Percentiles rank a stretch among this genome's conserved stretches.
These are phyloP conservation scores for Aspergillus pseudoglaucus DNA, from an alignment of 2,329 filamentous ascomycete species.

Conservation along the genomic window DNA sequence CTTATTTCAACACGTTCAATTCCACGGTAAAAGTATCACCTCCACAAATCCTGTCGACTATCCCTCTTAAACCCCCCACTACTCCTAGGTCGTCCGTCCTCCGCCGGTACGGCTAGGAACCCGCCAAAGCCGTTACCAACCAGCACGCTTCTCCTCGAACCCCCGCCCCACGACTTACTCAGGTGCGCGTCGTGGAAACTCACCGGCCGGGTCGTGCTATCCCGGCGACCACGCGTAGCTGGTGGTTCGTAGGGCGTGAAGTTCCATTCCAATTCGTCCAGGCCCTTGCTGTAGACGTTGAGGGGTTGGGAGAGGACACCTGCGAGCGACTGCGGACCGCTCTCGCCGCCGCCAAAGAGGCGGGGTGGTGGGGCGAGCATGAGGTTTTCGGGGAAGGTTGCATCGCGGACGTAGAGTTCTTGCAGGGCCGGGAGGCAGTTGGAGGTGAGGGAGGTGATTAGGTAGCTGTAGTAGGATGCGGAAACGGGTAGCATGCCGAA, in stretches of 20 bases:
- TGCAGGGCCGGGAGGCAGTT: slow-evolving; percentile 67
- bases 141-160: slow-evolving; percentile 55
- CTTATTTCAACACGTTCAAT: no score
- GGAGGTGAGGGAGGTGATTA: slow-evolving; percentile 73
- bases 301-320: slow-evolving; percentile 50
- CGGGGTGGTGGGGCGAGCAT: slow-evolving; percentile 62
- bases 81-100: slow-evolving; percentile 37
- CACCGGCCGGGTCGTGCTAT: slow-evolving; percentile 39
- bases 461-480: slow-evolving; percentile 71
- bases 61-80: slow-evolving; percentile 26
- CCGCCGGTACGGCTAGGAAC: slow-evolving; percentile 57
- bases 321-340: slow-evolving; percentile 16
- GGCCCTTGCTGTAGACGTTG: slow-evolving; percentile 60
- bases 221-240: slow-evolving; percentile 27
- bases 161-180: slow-evolving; percentile 54
- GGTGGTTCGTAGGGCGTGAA: slow-evolving; percentile 55
- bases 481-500: slow-evolving; percentile 49
- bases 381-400: slow-evolving; percentile 72
- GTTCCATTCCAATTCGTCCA: slow-evolving; percentile 63
- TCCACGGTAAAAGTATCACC: no score
- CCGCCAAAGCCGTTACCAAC: slow-evolving; percentile 63
- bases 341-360: slow-evolving; percentile 40
- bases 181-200: slow-evolving; percentile 40
- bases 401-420: slow-evolving; percentile 79
- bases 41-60: slow-evolving; percentile 34